Base-by-base conservation (phyloP, 768 basidiomycete genomes). In the Calocera cornea region DNA sequence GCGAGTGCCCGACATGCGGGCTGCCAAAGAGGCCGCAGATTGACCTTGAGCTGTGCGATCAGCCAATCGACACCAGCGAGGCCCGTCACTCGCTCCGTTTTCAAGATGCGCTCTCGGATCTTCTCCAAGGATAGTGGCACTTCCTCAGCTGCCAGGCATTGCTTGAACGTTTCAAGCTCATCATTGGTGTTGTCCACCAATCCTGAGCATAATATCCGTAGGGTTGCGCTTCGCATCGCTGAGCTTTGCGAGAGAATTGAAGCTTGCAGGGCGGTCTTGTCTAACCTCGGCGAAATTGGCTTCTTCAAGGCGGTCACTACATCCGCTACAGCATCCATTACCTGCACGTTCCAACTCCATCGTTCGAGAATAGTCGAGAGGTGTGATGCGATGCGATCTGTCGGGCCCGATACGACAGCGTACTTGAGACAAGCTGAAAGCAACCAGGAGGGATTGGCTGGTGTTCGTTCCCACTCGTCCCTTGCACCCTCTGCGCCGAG, bases 21-120 rank as follows among this genome's bases (percentile, higher is more conserved):
- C 2, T 86, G 83, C 89, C 95, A 99, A 17, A 97, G 74, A 0
- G 97, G 97, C 33, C 91, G 84, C 50, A 98, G 78, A 74, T 94
- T 95, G 69, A 97, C 89, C 78, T 98, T 97, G 65, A 97, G 80
- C 74, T 97, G 95, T 5, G 89, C 91, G 88, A 72, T 29, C 66
- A 33, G 34, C 54, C 54, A 60, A 19, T 27, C 24, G 11, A 60
- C 27, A 8, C 27, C 54, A 16, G 54, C 54, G 3, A 83, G 80
- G 68, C 85, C 83, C 1, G 83, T 86, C 1, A 95, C 81, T 65
- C 88, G 83, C 2, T 85, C 84, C 8, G 95, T 89, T 29, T 86
- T 80, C 72, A 95, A 76, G 2, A 91, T 86, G 49, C 92, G 84
- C 72, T 98, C 95, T 38, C 95, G 82, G 1, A 88, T 88, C 49